Evolutionary conservation across 352 stramenopile species (phyloP).

Genomic region (Phytophthora nicotianae): DNA sequence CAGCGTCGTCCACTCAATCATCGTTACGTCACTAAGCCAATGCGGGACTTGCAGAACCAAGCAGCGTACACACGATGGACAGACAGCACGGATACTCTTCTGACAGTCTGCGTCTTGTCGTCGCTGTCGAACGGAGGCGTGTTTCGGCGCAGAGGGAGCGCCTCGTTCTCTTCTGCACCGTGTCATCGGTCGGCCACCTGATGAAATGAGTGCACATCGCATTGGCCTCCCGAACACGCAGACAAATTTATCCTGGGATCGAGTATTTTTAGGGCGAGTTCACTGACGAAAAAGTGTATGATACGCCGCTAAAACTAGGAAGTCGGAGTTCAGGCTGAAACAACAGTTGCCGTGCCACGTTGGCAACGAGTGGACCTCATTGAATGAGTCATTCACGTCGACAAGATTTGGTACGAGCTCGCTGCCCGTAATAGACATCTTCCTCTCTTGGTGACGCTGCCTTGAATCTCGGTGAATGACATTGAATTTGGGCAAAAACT

Average conservation of each 20-base stretch:
- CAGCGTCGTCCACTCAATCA: conserved; percentile 8
- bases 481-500: conserved; percentile 21
- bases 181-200: conserved; percentile 23
- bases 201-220: conserved; percentile 32
- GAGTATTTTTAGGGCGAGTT: conserved; percentile 13
- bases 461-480: conserved; percentile 25
- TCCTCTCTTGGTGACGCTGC: conserved; percentile 3
- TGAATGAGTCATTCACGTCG: too few species aligned
- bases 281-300: conserved; percentile 3
- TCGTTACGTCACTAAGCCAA: conserved; percentile 22
- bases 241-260: conserved; percentile 30
- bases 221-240: background rate
- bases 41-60: conserved; percentile 9
- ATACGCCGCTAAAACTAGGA: background rate
- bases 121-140: conserved; percentile 3
- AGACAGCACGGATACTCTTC: conserved; percentile 6
- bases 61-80: conserved; percentile 4
- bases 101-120: conserved; percentile 19
- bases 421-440: background rate
- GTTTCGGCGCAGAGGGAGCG: conserved; percentile 7
- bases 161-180: conserved; percentile 6
- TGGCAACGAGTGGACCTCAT: conserved; percentile 4
- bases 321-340: background rate
- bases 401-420: background rate
- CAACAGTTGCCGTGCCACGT: background rate